Evolutionary conservation across 106 monocot species (phyloP).

Genomic region (Dioscorea dumetorum): DNA sequence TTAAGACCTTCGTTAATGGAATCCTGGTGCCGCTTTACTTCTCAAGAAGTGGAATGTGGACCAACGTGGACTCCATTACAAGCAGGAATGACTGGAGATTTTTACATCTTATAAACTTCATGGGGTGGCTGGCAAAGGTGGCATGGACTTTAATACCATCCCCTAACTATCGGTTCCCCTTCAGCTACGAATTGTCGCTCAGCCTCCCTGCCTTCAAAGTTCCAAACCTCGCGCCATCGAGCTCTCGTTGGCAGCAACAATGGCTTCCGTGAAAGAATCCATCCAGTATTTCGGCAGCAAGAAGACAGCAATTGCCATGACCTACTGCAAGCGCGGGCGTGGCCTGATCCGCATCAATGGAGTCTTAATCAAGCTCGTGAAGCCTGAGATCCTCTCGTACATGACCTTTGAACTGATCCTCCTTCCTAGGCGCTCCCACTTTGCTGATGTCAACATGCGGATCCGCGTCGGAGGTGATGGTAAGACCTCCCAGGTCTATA

Average conservation of each 20-base stretch:
- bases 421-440: conserved; percentile 6
- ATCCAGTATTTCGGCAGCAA: conserved; percentile 14
- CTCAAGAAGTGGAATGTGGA: too few relatives aligned
- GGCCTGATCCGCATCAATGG: conserved; percentile 10
- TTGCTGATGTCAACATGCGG: conserved; percentile 9
- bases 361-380: conserved; percentile 11
- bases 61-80: too few relatives aligned
- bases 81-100: too few relatives aligned
- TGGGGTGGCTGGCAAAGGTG: too few relatives aligned
- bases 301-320: conserved; percentile 12
- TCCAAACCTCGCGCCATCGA: background rate
- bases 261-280: background rate
- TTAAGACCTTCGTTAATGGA: too few relatives aligned
- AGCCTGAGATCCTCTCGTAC: conserved; percentile 14
- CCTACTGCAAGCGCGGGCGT: conserved; percentile 11
- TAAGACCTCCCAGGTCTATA: conserved; percentile 3
- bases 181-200: too few relatives aligned
- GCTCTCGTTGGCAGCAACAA: background rate
- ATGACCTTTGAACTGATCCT: conserved; percentile 15
- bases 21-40: too few relatives aligned
- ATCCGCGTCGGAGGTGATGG: conserved; percentile 7
- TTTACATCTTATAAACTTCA: too few relatives aligned
- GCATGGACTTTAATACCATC: too few relatives aligned
- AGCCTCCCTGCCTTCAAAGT: background rate
- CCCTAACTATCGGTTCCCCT: too few relatives aligned